Evolutionary conservation across 495 filamentous ascomycete genomes (phyloP).

Genomic region (Tuber calosporum): DNA sequence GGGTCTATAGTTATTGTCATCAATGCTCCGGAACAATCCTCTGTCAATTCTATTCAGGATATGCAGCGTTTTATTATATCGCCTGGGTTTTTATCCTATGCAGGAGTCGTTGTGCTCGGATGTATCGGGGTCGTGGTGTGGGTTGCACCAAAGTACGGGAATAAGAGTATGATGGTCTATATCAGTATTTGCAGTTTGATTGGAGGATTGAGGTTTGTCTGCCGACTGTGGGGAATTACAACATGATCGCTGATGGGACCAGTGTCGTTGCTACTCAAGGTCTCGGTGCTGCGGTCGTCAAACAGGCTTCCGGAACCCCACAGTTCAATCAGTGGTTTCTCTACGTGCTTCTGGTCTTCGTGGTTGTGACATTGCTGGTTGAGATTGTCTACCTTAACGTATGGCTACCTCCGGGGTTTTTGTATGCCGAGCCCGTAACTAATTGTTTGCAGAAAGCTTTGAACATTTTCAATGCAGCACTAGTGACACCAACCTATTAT

Average conservation of each 20-base stretch:
- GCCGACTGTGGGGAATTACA: background rate
- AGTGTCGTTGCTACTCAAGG: constrained; percentile 91
- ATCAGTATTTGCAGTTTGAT: constrained; percentile 91
- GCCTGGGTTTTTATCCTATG: constrained; percentile 78
- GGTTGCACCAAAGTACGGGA: constrained; percentile 83
- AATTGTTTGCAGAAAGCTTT: constrained; percentile 75
- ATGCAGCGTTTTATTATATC: constrained; percentile 84
- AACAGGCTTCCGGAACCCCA: constrained; percentile 64
- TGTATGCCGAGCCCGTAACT: constrained; percentile 28
- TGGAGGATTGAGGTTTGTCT: constrained; percentile 61
- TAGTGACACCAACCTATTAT: constrained; percentile 97
- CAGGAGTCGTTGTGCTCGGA: constrained; percentile 73
- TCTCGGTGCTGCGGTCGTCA: constrained; percentile 80
- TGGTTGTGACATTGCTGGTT: constrained; percentile 74
- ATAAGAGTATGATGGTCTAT: constrained; percentile 96
- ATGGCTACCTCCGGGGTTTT: constrained; percentile 44
- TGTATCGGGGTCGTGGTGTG: constrained; percentile 67
- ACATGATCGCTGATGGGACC: constrained; percentile 10
- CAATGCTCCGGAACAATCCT: constrained; percentile 81
- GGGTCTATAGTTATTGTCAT: constrained; percentile 88
- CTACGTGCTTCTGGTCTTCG: constrained; percentile 86
- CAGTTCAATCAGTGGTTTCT: constrained; percentile 98
- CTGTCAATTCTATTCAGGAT: constrained; percentile 81
- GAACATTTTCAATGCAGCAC: constrained; percentile 92
- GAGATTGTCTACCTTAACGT: constrained; percentile 96